phyloP scores from a whole-genome alignment of 2,329 filamentous ascomycete species.

The Dendryphion nanum region DNA sequence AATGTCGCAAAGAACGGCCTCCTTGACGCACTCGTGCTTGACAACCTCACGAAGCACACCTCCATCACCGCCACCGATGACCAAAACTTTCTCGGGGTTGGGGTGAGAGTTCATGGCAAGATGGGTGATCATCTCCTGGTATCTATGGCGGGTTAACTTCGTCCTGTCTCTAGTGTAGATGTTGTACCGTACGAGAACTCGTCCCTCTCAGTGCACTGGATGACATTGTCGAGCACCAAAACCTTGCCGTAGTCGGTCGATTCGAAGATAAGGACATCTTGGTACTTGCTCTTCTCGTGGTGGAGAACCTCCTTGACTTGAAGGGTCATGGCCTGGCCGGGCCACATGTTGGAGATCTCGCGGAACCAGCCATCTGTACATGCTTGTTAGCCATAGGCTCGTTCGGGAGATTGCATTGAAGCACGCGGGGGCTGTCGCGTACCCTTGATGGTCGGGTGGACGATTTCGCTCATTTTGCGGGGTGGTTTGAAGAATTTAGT shows the following conservation, averaged over 20 bases:
- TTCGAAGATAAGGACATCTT: conserved; percentile 98
- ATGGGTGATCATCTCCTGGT: conserved; percentile 99
- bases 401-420: not conserved
- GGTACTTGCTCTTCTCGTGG: conserved; percentile 99
- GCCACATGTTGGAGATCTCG: conserved; percentile 99
- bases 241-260: conserved; percentile 96
- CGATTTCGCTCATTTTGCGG: conserved; percentile 63
- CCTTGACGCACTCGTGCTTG: conserved; percentile 97
- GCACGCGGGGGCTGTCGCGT: conserved; percentile 17
- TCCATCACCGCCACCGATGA: conserved; percentile 96
- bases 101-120: conserved; percentile 98
- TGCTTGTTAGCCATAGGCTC: not conserved
- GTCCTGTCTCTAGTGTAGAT: not conserved
- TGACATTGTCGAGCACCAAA: conserved; percentile 96
- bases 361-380: conserved; percentile 98
- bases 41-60: conserved; percentile 97
- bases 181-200: conserved; percentile 73
- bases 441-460: conserved; percentile 77
- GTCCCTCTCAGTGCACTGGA: conserved; percentile 97
- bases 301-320: conserved; percentile 92
- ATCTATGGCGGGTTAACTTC: conserved; percentile 46
- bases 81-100: conserved; percentile 95
- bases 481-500: not conserved
- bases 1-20: conserved; percentile 96
- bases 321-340: conserved; percentile 94